These are phyloP conservation scores for Arbutus unedo DNA, from an alignment of 148 eudicot genomes.

Conservation along the genomic window DNA sequence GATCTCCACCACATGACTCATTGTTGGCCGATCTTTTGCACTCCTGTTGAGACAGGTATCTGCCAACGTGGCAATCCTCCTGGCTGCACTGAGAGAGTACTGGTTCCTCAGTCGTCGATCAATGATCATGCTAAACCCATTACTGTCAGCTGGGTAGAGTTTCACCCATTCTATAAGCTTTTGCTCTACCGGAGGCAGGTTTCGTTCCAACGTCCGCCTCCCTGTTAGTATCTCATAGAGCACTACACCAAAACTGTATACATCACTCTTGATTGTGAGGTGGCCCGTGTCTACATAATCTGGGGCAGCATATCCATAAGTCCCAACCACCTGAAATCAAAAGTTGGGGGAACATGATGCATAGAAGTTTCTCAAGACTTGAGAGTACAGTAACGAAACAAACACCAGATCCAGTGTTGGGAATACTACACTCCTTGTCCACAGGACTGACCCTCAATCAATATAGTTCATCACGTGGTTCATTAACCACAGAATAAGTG, in stretches of 20 bases:
- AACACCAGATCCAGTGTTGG: neutral
- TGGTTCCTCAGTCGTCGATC: conserved; percentile 53
- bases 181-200: conserved; percentile 41
- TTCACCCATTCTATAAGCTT: conserved; percentile 66
- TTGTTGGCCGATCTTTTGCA: conserved; percentile 50
- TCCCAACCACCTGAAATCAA: conserved; percentile 53
- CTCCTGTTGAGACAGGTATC: conserved; percentile 52
- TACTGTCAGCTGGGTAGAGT: conserved; percentile 52
- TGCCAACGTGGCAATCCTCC: conserved; percentile 58
- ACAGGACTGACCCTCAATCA: neutral
- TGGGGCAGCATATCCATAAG: conserved; percentile 70
- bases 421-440: neutral
- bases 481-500: neutral
- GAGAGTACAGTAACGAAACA: neutral
- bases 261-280: conserved; percentile 59
- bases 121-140: conserved; percentile 52
- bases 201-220: conserved; percentile 49
- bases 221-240: conserved; percentile 68
- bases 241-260: conserved; percentile 70
- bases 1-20: conserved; percentile 43
- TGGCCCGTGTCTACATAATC: conserved; percentile 59
- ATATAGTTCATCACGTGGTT: neutral
- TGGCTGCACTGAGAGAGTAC: conserved; percentile 39
- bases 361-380: neutral
- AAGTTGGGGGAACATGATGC: neutral